Base-by-base conservation (phyloP, 1,284 basidiomycete genomes). In the Cryptococcus sp. region DNA sequence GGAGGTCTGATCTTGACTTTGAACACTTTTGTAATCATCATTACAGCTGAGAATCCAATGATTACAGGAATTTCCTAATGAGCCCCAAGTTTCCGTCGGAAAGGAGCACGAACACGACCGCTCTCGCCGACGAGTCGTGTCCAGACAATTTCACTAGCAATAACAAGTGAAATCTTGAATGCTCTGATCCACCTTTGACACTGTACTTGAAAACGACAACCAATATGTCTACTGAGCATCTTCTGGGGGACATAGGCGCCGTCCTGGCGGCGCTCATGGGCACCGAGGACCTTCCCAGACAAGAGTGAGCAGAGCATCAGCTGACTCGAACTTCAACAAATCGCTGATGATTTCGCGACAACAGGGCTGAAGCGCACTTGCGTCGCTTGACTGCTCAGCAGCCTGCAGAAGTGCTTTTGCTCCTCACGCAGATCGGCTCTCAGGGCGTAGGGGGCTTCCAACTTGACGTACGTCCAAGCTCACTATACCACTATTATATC, bases 391-490 rank as follows among this genome's bases (percentile, higher is more conserved):
- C 66, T 3, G 54, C 66, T 15, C 54, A 63, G 38, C 58, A 64
- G n/a, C 67, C 75, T 1, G 72, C 58, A 0, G 66, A 70, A 13
- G 54, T 70, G 5, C 59, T 77, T 6, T 57, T 77, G 1, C 50
- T 76, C 1, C 68, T 77, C 2, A 68, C 72, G 22, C 75, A 77
- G 55, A 68, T 77, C 40, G 75, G 75, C 15, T 71, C 73, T 2
- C 68, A 64, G 47, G 74, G 69, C 16, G 75, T 77, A 0, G 75
- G 75, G 15, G 75, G 75, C 4, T 77, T 73, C 54, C 75, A 75
- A 51, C 57, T 72, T 0, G 75, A 77, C 43, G 75, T 76, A 57
- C 59, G 72, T 59, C 1, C 16, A 22, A 8, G 39, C 17, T 38
- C 17, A 40, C 38, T 8, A 44, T 8, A 8, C n/a, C n/a, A 44